Evolutionary conservation across 2,329 filamentous ascomycete genomes (phyloP), one percentile per base, ranked within the genome.

Genomic region (Microcyclospora tardicrescens): DNA sequence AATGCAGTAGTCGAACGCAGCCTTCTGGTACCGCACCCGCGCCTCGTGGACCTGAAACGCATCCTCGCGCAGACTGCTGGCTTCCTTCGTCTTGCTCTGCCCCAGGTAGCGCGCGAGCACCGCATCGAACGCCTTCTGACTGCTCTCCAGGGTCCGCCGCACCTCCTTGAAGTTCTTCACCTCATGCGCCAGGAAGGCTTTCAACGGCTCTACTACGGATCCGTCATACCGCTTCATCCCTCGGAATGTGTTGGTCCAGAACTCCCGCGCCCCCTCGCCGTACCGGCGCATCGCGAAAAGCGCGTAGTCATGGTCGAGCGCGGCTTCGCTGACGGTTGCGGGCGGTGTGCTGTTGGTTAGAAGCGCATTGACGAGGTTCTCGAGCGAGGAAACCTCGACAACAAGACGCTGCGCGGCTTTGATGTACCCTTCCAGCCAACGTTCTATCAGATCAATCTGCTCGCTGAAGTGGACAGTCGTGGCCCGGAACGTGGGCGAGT

Each of bases 31-130:
- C 27, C 79, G 75, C 55, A 91, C 93, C 42, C 89, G 77, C 16
- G 84, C 83, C 66, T 96, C 91, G 57, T 94, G 91, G 29, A 96
- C 76, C 57, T 91, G 80, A 54, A 98, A 98, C 0, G 91, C 91
- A 61, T 98, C 91, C 60, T 98, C 91, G 43, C 91, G 75, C 40
- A 98, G 68, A 1, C 86, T 76, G 0, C 86, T 95, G 0, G 89
- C 76, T 61, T 98, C 91, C 62, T 96, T 98, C 5, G 84, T 80
- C 67, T 95, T 96, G 48, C 79, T 82, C 61, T 95, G 86, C 2
- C 74, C 69, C 5, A 86, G 73, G 56, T 93, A 96, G 42, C 87
- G 77, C 15, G 83, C 75, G 41, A 95, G 72, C 2, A 83, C 77
- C 39, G 74, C 73, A 58, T 98, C 91, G 54, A 87, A 94, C 2